A percentile compares a stretch with the other conserved stretches of the same genome.
Conservation (phyloP, 2,329 filamentous ascomycete species). For the Pseudocercospora musae region DNA sequence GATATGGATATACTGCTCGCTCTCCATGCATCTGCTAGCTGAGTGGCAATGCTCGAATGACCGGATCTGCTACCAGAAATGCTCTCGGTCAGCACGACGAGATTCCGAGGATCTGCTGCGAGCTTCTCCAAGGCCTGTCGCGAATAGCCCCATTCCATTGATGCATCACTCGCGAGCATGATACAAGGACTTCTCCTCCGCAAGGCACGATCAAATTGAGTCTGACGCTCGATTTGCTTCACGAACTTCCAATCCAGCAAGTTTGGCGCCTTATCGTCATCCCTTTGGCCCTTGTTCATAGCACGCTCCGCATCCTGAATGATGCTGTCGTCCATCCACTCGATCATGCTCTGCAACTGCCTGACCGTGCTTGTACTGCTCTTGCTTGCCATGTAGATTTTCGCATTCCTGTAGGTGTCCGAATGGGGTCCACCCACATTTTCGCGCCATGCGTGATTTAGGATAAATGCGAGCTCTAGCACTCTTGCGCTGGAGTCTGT, state of each 20-base stretch:
- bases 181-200: slow-evolving; percentile 59
- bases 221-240: slow-evolving; percentile 75
- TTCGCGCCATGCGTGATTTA: slow-evolving; percentile 86
- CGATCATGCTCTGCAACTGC: slow-evolving; percentile 90
- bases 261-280: slow-evolving; percentile 54
- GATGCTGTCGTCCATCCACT: slow-evolving; percentile 98
- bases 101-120: slow-evolving; percentile 72
- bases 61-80: slow-evolving; percentile 44
- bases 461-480: slow-evolving; percentile 82
- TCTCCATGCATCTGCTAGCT: slow-evolving; percentile 64
- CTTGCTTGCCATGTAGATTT: slow-evolving; percentile 77
- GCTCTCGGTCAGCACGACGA: slow-evolving; percentile 83
- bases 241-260: slow-evolving; percentile 90
- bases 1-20: slow-evolving; percentile 24
- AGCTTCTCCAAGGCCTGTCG: slow-evolving; percentile 72
- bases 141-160: slow-evolving; percentile 92
- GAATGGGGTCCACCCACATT: slow-evolving; percentile 32
- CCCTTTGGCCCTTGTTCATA: slow-evolving; percentile 39
- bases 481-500: slow-evolving; percentile 95
- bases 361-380: slow-evolving; percentile 86
- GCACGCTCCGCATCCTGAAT: slow-evolving; percentile 64
- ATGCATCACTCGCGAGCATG: slow-evolving; percentile 86
- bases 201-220: slow-evolving; percentile 71
- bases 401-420: slow-evolving; percentile 51
- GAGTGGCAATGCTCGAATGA: slow-evolving; percentile 62